Evolutionary conservation across 2,329 filamentous ascomycete genomes (phyloP), one percentile per base, ranked within the genome.

Genomic region (Colletotrichum tropicicola): DNA sequence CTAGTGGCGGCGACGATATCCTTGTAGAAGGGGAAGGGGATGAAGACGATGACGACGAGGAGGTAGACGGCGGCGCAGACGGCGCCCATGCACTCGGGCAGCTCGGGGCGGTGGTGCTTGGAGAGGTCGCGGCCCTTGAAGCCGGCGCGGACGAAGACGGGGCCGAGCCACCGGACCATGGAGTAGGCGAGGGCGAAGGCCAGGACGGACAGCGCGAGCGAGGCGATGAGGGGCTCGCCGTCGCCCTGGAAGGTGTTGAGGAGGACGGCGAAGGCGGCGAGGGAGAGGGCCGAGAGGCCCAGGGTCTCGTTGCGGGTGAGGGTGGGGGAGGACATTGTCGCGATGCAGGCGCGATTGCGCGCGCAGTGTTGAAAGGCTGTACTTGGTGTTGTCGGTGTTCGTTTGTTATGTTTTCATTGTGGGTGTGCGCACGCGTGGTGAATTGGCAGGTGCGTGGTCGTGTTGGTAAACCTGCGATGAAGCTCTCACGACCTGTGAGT

Each of bases 11-110:
- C 92, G 25, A 98, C 94, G 70, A 99, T 97, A 76, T 98, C 95
- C 80, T 98, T 97, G 83, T 98, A 98, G 78, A 99, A 98, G 1
- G 94, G 92, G 78, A 98, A 97, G 0, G 96, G 96, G 63, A 98
- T 94, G 77, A 99, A 99, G 68, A 93, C 82, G 70, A 98, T 97
- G 70, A 98, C 86, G 52, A 90, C 87, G 69, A 99, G 85, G 44
- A 99, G 85, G 79, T 98, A 98, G 25, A 98, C 94, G 69, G 96
- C 88, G 8, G 95, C 96, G 75, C 93, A 97, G 25, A 99, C 87
- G 62, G 93, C 93, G 28, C 96, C 96, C 94, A 99, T 98, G 70
- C 92, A 95, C 79, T 99, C 96, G 21, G 96, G 96, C 72, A 98
- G 91, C 78, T 96, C 93, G 65, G 85, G 85, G 70, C 88, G 88